Evolutionary conservation across 257 asterid genomes (phyloP).

Genomic region (Mentha longifolia): DNA sequence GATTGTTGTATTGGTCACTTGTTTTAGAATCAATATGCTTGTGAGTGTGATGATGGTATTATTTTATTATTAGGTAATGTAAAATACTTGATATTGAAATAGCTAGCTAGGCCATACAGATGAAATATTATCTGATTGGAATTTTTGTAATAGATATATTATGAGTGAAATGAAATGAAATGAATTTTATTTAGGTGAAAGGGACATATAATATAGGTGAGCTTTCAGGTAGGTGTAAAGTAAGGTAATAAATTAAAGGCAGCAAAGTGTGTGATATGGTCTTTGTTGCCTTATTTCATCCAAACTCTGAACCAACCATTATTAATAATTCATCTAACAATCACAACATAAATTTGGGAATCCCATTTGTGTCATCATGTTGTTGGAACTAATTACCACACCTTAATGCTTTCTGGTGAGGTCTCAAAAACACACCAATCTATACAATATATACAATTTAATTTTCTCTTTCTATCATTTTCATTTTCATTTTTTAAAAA

Average conservation of each 20-base stretch:
- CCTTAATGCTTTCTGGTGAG: slow-evolving; percentile 33
- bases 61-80: too few species aligned
- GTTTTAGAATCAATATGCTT: too few species aligned
- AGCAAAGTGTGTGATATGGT: slow-evolving; percentile 36
- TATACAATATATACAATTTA: not conserved
- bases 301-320: slow-evolving; percentile 55
- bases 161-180: too few species aligned
- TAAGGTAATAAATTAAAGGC: slow-evolving; percentile 41
- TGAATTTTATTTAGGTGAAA: slow-evolving; percentile 15
- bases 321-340: slow-evolving; percentile 41
- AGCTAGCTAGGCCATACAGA: too few species aligned
- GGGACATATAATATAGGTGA: slow-evolving; percentile 45
- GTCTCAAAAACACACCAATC: slow-evolving; percentile 17
- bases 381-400: slow-evolving; percentile 44
- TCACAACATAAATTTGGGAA: slow-evolving; percentile 31
- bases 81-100: not conserved
- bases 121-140: not conserved
- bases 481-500: too few species aligned
- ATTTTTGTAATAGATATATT: too few species aligned
- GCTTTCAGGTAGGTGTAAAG: slow-evolving; percentile 71
- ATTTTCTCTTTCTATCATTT: not conserved
- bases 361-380: slow-evolving; percentile 31
- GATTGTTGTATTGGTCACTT: too few species aligned
- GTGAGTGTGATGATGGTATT: too few species aligned
- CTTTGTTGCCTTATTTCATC: slow-evolving; percentile 32